phyloP scores from a whole-genome alignment of 2,329 filamentous ascomycete genomes.

The Mariannaea elegans region DNA sequence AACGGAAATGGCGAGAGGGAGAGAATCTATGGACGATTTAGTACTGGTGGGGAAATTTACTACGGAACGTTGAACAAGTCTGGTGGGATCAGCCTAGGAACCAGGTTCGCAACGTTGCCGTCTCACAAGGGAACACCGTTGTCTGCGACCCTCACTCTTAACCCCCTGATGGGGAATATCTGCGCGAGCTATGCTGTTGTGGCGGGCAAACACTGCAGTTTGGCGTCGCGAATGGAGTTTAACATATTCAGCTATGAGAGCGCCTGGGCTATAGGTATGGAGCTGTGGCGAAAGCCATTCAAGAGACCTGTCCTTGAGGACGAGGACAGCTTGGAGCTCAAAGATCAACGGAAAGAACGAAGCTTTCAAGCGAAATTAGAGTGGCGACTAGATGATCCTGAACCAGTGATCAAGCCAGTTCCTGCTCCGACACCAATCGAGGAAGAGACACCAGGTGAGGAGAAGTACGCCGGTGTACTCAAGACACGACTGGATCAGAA shows the following conservation, averaged over 20 bases:
- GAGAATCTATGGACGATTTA: constrained; percentile 82
- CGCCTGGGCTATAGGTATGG: constrained; percentile 88
- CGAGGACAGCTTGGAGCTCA: not conserved
- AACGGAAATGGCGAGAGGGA: constrained; percentile 56
- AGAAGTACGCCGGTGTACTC: constrained; percentile 83
- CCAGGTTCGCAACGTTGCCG: constrained; percentile 88
- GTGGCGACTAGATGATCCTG: constrained; percentile 55
- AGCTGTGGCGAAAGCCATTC: constrained; percentile 81
- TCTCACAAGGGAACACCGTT: constrained; percentile 85
- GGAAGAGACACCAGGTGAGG: constrained; percentile 52
- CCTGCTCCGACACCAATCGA: constrained; percentile 26
- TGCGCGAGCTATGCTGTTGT: constrained; percentile 92
- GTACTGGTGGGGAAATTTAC: constrained; percentile 91
- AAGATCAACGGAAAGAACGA: constrained; percentile 44
- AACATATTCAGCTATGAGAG: constrained; percentile 99
- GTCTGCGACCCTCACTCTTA: constrained; percentile 91
- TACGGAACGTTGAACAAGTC: constrained; percentile 96
- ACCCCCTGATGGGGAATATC: constrained; percentile 93
- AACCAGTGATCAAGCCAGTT: constrained; percentile 32
- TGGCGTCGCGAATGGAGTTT: constrained; percentile 94
- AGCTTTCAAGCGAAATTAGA: constrained; percentile 65
- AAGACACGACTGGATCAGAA: constrained; percentile 92
- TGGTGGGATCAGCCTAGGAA: constrained; percentile 86
- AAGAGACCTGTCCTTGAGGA: constrained; percentile 48
- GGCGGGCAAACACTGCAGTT: constrained; percentile 81